Evolutionary conservation across 2,329 filamentous ascomycete species (phyloP).

Genomic region (Alternaria incomplexa): DNA sequence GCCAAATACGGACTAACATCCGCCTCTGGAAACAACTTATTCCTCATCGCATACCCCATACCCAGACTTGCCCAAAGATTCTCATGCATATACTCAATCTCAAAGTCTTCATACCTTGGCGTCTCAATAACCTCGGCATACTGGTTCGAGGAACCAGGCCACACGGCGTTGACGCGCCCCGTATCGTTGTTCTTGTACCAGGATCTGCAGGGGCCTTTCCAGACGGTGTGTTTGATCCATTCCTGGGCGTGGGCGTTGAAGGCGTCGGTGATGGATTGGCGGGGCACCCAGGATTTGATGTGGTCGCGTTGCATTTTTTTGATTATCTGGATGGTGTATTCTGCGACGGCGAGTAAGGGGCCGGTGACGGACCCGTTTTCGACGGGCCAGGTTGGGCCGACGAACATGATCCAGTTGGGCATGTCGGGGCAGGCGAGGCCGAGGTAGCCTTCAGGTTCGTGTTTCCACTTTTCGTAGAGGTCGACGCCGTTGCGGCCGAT

Average conservation of each 20-base stretch:
- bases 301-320: slow-evolving; percentile 56
- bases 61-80: slow-evolving; percentile 53
- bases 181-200: slow-evolving; percentile 56
- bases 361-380: slow-evolving; percentile 56
- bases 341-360: slow-evolving; percentile 46
- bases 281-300: slow-evolving; percentile 50
- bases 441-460: slow-evolving; percentile 50
- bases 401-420: slow-evolving; percentile 53
- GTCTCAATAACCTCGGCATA: slow-evolving; percentile 51
- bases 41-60: slow-evolving; percentile 47
- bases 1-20: slow-evolving; percentile 50
- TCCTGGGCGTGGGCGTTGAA: slow-evolving; percentile 56
- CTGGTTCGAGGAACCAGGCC: slow-evolving; percentile 59
- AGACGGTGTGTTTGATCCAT: slow-evolving; percentile 59
- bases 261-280: slow-evolving; percentile 49
- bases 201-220: slow-evolving; percentile 53
- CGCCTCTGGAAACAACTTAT: slow-evolving; percentile 25
- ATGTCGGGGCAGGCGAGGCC: slow-evolving; percentile 52
- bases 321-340: slow-evolving; percentile 52
- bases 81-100: slow-evolving; percentile 48
- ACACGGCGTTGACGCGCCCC: slow-evolving; percentile 51
- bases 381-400: slow-evolving; percentile 52
- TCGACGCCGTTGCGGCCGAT: slow-evolving; percentile 50
- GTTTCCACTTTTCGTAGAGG: slow-evolving; percentile 50
- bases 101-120: slow-evolving; percentile 54